Base-by-base conservation (phyloP, 2,329 filamentous ascomycete genomes). In the Pseudogymnoascus sp. region DNA sequence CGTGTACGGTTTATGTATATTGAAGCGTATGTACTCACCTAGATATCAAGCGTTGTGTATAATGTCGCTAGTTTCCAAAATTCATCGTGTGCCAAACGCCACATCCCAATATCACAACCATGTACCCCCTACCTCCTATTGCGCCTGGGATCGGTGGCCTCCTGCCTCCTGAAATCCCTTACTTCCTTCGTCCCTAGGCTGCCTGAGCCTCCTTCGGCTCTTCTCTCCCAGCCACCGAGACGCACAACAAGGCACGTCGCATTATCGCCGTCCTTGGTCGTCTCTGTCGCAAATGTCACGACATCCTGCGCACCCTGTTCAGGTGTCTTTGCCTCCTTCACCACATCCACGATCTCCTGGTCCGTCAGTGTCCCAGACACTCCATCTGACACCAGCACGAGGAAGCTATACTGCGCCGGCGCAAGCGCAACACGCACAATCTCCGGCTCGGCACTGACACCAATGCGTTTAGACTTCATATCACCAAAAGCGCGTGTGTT, bases 401-500 rank as follows among this genome's bases (percentile, higher is more conserved):
- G 72, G 74, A 99, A 99, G 2, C 86, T 86, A 74, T 91, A 97
- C 73, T 97, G 87, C 0, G 90, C 91, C 0, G 93, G 88, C 0
- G 81, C 81, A 64, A 97, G 79, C 65, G 97, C 90, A 11, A 91
- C 78, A 35, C 89, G 85, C 1, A 83, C 85, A 63, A 97, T 85
- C 70, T 97, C 92, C 0, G 94, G 94, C 74, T 99, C 94, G 1
- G 94, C 94, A 3, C 88, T 92, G 11, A 99, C 93, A 28, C 94
- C 94, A 59, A 97, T 87, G 60, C 93, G 88, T 75, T 99, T 99
- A 62, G 86, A 90, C 34, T 83, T 82, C 75, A 97, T 91, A 76
- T 99, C 94, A 25, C 94, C 94, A 71, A 99, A 97, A 3, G 94
- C 83, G 30, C 94, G 89, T 32, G 90, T 95, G 75, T 99, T 99